Base-by-base conservation (phyloP, 2,329 filamentous ascomycete species). In the Claviceps arundinis region DNA sequence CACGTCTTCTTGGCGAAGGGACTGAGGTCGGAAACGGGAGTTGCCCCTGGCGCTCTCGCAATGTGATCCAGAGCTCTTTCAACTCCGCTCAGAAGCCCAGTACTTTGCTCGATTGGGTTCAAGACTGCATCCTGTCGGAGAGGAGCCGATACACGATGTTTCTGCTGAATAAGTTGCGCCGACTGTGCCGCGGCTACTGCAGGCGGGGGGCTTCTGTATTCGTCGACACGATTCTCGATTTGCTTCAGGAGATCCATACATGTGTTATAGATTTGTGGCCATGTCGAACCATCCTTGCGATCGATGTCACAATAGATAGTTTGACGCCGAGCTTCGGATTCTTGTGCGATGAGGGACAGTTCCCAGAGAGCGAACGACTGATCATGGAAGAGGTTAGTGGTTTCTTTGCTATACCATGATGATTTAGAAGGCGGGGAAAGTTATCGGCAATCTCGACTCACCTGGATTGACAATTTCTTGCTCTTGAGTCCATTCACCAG, bases 351-450 rank as follows among this genome's bases (percentile, higher is more conserved):
- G 52, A 87, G 76, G 34, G 82, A 81, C 30, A 96, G 73, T 63
- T 97, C 91, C 90, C 90, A 95, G 67, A 95, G 85, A 16, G 91
- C 90, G 65, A 94, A 95, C 0, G 81, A 78, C 77, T 87, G 54
- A 1, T 22, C n/a, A 42, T 5, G 48, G 55, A 16, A 11, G 24
- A 44, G 42, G 56, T 68, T 51, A 62, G 59, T 41, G 5, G 14
- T 45, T 45, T 30, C 5, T 5, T 40, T 17, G 30, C 30, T 11
- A 1, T 37, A 9, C n/a, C 4, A 22, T n/a, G 7, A 37, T 5
- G 4, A 52, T 11, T 11, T 19, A 11, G 11, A 2, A 11, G 38
- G 41, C 9, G 7, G 4, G 24, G 0, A 6, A 37, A 13, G 19
- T 22, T 2, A 9, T 2, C 19, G 16, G n/a, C 5, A 38, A 7